Conservation (phyloP, 768 basidiomycete genomes). For the Pleurotus salmoneostramineus region DNA sequence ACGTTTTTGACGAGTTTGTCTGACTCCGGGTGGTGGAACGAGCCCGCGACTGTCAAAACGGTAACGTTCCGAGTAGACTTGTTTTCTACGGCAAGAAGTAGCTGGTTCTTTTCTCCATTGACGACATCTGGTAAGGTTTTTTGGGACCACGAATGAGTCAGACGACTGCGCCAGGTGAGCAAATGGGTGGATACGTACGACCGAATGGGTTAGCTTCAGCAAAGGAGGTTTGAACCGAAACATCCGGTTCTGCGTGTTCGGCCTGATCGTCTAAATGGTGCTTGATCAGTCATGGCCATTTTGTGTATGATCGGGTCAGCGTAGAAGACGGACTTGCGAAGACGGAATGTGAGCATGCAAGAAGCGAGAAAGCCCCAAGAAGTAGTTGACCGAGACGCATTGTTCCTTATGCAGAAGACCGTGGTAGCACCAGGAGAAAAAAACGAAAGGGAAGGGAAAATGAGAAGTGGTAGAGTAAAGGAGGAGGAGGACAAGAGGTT, state of each 20-base stretch:
- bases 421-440: not conserved
- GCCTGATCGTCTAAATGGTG: slow-evolving; percentile 13
- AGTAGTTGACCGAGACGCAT: slow-evolving; percentile 17
- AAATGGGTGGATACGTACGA: slow-evolving; percentile 54
- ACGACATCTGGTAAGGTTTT: slow-evolving; percentile 58
- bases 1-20: slow-evolving; percentile 72
- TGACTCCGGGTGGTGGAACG: slow-evolving; percentile 63
- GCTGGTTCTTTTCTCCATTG: slow-evolving; percentile 76
- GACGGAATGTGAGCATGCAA: slow-evolving; percentile 13
- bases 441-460: not conserved
- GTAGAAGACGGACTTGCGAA: slow-evolving; percentile 15
- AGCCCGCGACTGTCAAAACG: slow-evolving; percentile 59
- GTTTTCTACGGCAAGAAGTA: slow-evolving; percentile 69
- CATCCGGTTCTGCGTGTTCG: slow-evolving; percentile 46
- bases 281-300: not conserved
- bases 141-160: too few relatives aligned
- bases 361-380: slow-evolving; percentile 10
- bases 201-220: slow-evolving; percentile 72
- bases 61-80: slow-evolving; percentile 72
- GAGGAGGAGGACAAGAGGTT: not conserved
- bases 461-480: not conserved
- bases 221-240: slow-evolving; percentile 54
- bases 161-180: too few relatives aligned
- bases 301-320: slow-evolving; percentile 6
- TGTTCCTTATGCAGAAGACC: not conserved